Base-by-base conservation (phyloP, 495 filamentous ascomycete species). In the Aspergillus sclerotiicarbonarius region DNA sequence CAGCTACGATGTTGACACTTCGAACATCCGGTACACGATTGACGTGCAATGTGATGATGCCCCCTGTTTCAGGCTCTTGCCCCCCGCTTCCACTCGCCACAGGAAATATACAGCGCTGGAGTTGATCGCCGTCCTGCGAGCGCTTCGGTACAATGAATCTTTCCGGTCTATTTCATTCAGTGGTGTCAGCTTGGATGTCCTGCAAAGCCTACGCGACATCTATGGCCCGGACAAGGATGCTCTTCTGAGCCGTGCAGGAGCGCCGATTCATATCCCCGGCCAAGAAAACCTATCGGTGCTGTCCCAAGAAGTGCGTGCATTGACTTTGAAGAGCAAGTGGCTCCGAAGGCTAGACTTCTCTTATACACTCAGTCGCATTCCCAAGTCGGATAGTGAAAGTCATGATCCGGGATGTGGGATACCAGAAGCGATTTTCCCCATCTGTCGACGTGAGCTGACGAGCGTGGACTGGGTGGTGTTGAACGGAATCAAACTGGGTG, bases 131-230 rank as follows among this genome's bases (percentile, higher is more conserved):
- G 83, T 97, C 21, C 82, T 96, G 78, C 84, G 93, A 18, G 84
- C 94, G 6, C 74, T 98, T 49, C 83, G 94, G 35, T 98, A 96
- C 73, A 97, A 97, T 64, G 91, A 96, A 67, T 89, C 84, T 13
- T 97, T 97, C 70, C 80, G 80, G 51, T 88, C 90, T 1, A 82
- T 98, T 37, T 96, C 91, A 1, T 96, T 97, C 69, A 74, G 80
- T 13, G 84, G 87, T 29, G 82, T 96, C 48, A 84, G 81, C 58
- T 79, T 98, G 9, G 87, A 91, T 59, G 63, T 71, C 33, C 67
- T 92, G 25, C 86, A 90, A 60, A 79, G 80, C 8, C 61, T 87
- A 18, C 70, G 75, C 48, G 89, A 92, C 68, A 32, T 65, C 5
- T 76, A 83, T 63, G 89, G 88, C 0, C 66, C 67, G 8, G 89